Base-by-base conservation (phyloP, 768 basidiomycete genomes). In the Tricholoma terreum region DNA sequence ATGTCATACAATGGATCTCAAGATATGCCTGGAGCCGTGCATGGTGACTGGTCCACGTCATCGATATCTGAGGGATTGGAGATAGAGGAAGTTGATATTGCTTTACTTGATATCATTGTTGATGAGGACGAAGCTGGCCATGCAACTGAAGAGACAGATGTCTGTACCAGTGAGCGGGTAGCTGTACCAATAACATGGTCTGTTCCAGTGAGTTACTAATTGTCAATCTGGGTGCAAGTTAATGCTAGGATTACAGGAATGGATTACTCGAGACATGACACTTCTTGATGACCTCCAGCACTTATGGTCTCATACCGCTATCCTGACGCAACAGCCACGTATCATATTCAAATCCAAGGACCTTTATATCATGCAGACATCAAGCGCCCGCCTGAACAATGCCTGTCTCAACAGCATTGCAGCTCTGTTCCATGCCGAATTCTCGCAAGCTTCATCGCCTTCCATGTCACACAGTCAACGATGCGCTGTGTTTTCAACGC, bases 361-460 rank as follows among this genome's bases (percentile, higher is more conserved):
- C 50, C 50, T 35, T 36, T 19, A 19, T 51, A 51, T 51, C 50
- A 51, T 51, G 50, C 33, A 51, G 36, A 51, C 17, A 33, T 36
- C 50, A 19, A 51, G 33, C 9, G 50, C 50, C 50, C 6, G 31
- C 17, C 30, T 51, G 36, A 51, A 51, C 17, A 15, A 51, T 36
- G 3, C 36, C 17, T 51, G 50, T 36, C 33, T 51, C 50, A 51
- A 51, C 19, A n/a, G 50, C 50, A 51, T 51, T 10, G 50, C 50
- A 21, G 11, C 19, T 34, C 14, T 36, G 34, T 38, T 52, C 34
- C 34, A 52, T 38, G 50, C 50, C 6, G 24, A 36, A 36, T 38
- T 52, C 50, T 52, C 35, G 5, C 50, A 52, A 35, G 21, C 50
- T 15, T 36, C 50, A 36, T 52, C 12, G 11, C 50, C 50, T 52